A percentile compares a stretch with the other conserved stretches of the same genome.
phyloP scores from a whole-genome alignment of 352 stramenopile genomes.

The Halophytophthora polymorphica region DNA sequence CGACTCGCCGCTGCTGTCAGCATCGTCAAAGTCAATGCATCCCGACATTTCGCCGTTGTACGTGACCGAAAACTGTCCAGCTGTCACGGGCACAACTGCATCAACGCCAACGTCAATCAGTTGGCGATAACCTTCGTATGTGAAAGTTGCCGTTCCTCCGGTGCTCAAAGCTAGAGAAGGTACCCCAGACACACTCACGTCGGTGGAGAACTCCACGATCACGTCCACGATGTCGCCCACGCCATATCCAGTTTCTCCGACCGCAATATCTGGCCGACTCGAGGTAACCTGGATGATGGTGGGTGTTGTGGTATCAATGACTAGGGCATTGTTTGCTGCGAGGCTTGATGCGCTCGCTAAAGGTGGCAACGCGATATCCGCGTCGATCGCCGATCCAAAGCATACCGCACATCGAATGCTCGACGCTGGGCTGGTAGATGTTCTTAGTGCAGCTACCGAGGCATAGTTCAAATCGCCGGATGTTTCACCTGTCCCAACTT shows the following conservation, averaged over 20 bases:
- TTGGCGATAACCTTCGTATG: conserved; percentile 50
- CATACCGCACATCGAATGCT: conserved; percentile 23
- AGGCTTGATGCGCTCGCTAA: conserved; percentile 29
- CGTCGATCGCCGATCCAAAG: conserved; percentile 25
- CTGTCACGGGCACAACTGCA: conserved; percentile 45
- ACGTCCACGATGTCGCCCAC: conserved; percentile 71
- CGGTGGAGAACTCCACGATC: conserved; percentile 55
- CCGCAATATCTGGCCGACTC: conserved; percentile 25
- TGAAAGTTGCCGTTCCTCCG: conserved; percentile 43
- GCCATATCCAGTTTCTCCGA: conserved; percentile 43
- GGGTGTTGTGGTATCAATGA: conserved; percentile 39
- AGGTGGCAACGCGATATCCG: conserved; percentile 35
- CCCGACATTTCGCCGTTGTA: conserved; percentile 37
- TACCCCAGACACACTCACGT: conserved; percentile 42
- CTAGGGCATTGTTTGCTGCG: conserved; percentile 19
- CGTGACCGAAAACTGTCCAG: conserved; percentile 56
- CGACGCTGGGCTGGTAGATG: conserved; percentile 17
- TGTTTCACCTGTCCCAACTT: conserved; percentile 40
- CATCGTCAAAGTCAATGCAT: conserved; percentile 56
- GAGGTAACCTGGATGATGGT: conserved; percentile 46
- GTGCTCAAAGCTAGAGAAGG: conserved; percentile 52
- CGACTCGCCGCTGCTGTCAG: conserved; percentile 27
- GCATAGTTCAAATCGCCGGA: conserved; percentile 50
- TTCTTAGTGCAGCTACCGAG: conserved; percentile 38
- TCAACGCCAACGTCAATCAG: conserved; percentile 65